Percentiles rank a stretch among this genome's conserved stretches.
Evolutionary conservation across 345 rosid species (phyloP).

Genomic region (Sisymbrium altissimum): DNA sequence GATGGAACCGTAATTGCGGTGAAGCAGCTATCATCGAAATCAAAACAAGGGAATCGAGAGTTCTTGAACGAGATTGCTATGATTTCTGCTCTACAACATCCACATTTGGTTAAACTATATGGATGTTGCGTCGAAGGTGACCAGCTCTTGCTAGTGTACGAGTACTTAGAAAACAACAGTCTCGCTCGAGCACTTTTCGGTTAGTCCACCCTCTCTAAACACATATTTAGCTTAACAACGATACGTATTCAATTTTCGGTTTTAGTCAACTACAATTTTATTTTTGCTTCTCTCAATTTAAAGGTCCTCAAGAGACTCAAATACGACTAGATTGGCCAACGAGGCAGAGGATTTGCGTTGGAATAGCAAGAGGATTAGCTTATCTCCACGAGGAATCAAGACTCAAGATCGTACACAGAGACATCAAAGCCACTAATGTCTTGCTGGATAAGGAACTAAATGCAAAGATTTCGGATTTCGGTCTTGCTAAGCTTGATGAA

Average conservation of each 20-base stretch:
- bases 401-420: slow-evolving; percentile 48
- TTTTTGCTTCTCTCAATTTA: not conserved
- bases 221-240: not conserved
- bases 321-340: slow-evolving; percentile 40
- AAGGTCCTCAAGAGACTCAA: slow-evolving; percentile 36
- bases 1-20: slow-evolving; percentile 60
- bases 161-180: slow-evolving; percentile 58
- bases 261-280: not conserved
- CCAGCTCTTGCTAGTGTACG: slow-evolving; percentile 51
- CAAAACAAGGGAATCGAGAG: slow-evolving; percentile 61
- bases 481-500: slow-evolving; percentile 47
- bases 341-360: slow-evolving; percentile 44
- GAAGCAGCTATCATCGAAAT: slow-evolving; percentile 49
- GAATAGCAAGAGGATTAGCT: slow-evolving; percentile 48
- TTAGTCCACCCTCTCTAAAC: slow-evolving; percentile 7
- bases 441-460: slow-evolving; percentile 40
- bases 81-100: slow-evolving; percentile 60
- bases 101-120: slow-evolving; percentile 53
- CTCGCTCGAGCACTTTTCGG: slow-evolving; percentile 50
- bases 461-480: slow-evolving; percentile 48
- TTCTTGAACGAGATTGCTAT: slow-evolving; percentile 57
- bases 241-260: not conserved
- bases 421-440: slow-evolving; percentile 52
- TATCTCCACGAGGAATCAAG: slow-evolving; percentile 53
- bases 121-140: slow-evolving; percentile 58